Conservation (phyloP, 345 rosid species). For the Syzygium grande region DNA sequence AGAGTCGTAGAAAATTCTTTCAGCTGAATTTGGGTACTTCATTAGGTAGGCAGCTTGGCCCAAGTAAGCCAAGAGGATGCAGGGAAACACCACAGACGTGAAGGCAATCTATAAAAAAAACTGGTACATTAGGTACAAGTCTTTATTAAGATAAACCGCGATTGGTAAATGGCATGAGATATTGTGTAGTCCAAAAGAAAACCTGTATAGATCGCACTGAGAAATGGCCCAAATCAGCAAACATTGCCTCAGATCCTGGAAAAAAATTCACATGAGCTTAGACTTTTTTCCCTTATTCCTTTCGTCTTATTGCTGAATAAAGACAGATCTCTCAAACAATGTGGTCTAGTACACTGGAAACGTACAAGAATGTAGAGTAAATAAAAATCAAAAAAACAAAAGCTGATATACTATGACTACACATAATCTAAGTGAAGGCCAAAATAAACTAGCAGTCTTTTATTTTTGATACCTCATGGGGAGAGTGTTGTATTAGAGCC, state of each 20-base stretch:
- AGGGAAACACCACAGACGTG: constrained; percentile 79
- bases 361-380: not conserved
- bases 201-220: constrained; percentile 90
- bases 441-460: not conserved
- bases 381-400: not conserved
- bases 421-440: not conserved
- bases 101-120: constrained; percentile 55
- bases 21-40: constrained; percentile 53
- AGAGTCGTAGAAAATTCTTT: constrained; percentile 73
- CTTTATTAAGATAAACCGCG: not conserved
- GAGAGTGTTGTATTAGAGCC: not conserved
- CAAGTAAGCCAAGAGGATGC: constrained; percentile 89
- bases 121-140: not conserved
- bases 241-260: constrained; percentile 98
- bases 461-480: not conserved
- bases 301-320: not conserved
- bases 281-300: not conserved
- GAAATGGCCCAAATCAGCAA: constrained; percentile 97
- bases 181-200: not conserved
- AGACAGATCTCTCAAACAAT: not conserved
- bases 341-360: not conserved
- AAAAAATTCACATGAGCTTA: not conserved
- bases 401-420: not conserved
- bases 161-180: not conserved
- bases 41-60: constrained; percentile 93